phyloP scores from a whole-genome alignment of 2,329 filamentous ascomycete genomes.

The Ophiostoma ulmi region DNA sequence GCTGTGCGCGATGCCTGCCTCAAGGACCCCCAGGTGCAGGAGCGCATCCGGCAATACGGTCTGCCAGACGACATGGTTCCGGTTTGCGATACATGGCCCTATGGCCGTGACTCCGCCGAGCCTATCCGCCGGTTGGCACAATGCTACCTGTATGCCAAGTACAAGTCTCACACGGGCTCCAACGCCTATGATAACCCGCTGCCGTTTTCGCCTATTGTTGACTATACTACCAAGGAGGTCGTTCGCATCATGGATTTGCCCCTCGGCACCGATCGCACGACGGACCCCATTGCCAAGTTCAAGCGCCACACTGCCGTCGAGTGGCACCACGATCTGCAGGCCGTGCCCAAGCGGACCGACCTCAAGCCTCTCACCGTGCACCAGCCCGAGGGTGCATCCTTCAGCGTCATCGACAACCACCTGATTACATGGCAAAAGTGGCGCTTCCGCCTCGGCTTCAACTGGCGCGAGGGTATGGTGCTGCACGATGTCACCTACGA shows the following conservation, averaged over 20 bases:
- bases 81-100: constrained; percentile 52
- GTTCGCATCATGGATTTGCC: constrained; percentile 42
- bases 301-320: constrained; percentile 45
- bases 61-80: constrained; percentile 43
- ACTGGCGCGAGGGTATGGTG: constrained; percentile 63
- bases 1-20: constrained; percentile 36
- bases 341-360: constrained; percentile 7
- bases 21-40: constrained; percentile 32
- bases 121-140: constrained; percentile 15
- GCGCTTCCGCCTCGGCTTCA: constrained; percentile 65
- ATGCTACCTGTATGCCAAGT: constrained; percentile 22
- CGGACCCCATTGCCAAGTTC: constrained; percentile 36
- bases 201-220: constrained; percentile 48
- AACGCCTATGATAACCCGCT: constrained; percentile 56
- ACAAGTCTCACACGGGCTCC: constrained; percentile 36
- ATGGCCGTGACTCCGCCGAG: constrained; percentile 30
- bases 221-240: constrained; percentile 45
- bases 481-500: constrained; percentile 63
- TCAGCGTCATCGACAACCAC: constrained; percentile 47
- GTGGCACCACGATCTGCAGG: constrained; percentile 32
- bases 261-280: constrained; percentile 32
- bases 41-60: constrained; percentile 40
- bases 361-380: constrained; percentile 19
- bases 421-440: constrained; percentile 61
- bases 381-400: constrained; percentile 28